Percentiles rank a stretch among this genome's conserved stretches.
Conservation (phyloP, 1,284 basidiomycete species). For the Rugosomyces carneus region DNA sequence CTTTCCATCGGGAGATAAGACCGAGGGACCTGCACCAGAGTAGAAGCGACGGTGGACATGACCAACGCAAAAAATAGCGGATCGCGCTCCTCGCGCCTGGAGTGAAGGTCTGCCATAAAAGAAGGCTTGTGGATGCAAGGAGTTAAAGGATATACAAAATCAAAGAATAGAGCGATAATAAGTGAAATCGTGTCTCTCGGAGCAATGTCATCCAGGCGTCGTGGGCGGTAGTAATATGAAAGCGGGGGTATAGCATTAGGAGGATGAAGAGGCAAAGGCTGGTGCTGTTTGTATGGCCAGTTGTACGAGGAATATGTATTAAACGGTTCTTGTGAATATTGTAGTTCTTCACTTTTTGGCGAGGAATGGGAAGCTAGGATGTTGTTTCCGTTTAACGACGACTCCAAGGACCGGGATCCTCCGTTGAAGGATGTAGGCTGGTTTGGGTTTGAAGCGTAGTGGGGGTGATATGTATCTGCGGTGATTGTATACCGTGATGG, state of each 20-base stretch:
- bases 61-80: conserved; percentile 85
- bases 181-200: conserved; percentile 71
- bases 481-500: conserved; percentile 68
- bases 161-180: conserved; percentile 81
- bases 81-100: conserved; percentile 71
- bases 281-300: conserved; percentile 67
- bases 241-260: conserved; percentile 58
- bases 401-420: conserved; percentile 25
- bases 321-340: conserved; percentile 43
- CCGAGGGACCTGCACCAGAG: conserved; percentile 75
- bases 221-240: conserved; percentile 62
- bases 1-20: conserved; percentile 80
- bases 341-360: conserved; percentile 39
- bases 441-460: conserved; percentile 39
- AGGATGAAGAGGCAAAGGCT: conserved; percentile 40
- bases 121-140: conserved; percentile 80
- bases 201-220: conserved; percentile 68
- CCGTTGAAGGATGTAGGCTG: conserved; percentile 32
- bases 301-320: conserved; percentile 61
- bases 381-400: conserved; percentile 27
- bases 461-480: conserved; percentile 57
- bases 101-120: conserved; percentile 79
- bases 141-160: conserved; percentile 82
- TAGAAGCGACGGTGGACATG: conserved; percentile 78
- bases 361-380: conserved; percentile 22